phyloP scores from a whole-genome alignment of 805 yeast genomes.

The Maudiozyma bulderi region DNA sequence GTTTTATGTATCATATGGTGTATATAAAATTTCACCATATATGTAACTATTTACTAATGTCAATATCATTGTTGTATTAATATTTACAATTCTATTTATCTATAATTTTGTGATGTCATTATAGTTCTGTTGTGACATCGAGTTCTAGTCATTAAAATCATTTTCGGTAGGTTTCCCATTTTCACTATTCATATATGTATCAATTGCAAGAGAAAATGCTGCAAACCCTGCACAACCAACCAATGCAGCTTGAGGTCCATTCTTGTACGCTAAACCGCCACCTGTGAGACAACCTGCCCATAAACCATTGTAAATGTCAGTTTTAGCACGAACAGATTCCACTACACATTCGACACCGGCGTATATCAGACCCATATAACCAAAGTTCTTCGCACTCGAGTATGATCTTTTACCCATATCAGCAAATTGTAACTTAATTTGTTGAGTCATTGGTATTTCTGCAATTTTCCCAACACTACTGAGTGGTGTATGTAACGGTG shows the following conservation, averaged over 20 bases:
- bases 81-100: background rate
- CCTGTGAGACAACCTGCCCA: slow-evolving; percentile 95
- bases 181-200: slow-evolving; percentile 76
- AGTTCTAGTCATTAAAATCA: slow-evolving; percentile 61
- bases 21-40: too few relatives aligned
- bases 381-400: slow-evolving; percentile 86
- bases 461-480: slow-evolving; percentile 40
- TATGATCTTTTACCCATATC: slow-evolving; percentile 88
- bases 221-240: slow-evolving; percentile 97
- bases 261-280: slow-evolving; percentile 83
- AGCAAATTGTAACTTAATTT: slow-evolving; percentile 77
- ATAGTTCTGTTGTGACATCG: background rate
- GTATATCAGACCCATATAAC: slow-evolving; percentile 82
- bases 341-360: slow-evolving; percentile 88
- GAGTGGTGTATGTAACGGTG: slow-evolving; percentile 29
- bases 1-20: slow-evolving; percentile 18
- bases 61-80: too few relatives aligned
- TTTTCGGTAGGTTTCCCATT: slow-evolving; percentile 72
- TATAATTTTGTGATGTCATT: background rate
- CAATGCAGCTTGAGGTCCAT: slow-evolving; percentile 88
- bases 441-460: slow-evolving; percentile 84
- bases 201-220: slow-evolving; percentile 82
- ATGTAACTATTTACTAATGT: too few relatives aligned
- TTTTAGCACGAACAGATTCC: slow-evolving; percentile 78
- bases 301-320: slow-evolving; percentile 84